Evolutionary conservation across 352 stramenopile genomes (phyloP).

Genomic region (Salisapilia sapeloensis): DNA sequence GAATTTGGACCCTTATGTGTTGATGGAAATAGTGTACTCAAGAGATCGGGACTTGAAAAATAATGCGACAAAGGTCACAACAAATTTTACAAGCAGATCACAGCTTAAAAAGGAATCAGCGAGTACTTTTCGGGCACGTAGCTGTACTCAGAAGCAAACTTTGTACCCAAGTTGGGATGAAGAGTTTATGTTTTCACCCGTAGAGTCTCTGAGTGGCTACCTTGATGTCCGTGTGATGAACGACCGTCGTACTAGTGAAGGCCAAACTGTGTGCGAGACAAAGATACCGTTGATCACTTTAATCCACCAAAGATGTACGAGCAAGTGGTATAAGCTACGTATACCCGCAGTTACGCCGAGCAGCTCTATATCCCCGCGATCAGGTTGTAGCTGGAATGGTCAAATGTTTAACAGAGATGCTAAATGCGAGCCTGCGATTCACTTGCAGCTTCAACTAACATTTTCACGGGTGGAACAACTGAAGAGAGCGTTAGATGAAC

Average conservation of each 20-base stretch:
- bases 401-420: not conserved
- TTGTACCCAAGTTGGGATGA: conserved; percentile 71
- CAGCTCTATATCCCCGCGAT: not conserved
- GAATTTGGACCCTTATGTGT: conserved; percentile 54
- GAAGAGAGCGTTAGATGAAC: conserved; percentile 39
- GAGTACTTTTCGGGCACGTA: conserved; percentile 28
- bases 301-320: conserved; percentile 37
- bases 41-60: too few species aligned
- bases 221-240: conserved; percentile 51
- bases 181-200: conserved; percentile 40
- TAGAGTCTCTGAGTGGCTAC: conserved; percentile 46
- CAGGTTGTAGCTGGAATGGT: not conserved
- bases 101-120: too few species aligned
- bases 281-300: conserved; percentile 39
- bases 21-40: conserved; percentile 43
- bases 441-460: conserved; percentile 38
- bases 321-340: conserved; percentile 39
- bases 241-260: conserved; percentile 39
- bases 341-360: conserved; percentile 5
- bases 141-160: conserved; percentile 47
- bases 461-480: conserved; percentile 40
- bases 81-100: too few species aligned
- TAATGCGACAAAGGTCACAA: too few species aligned
- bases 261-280: conserved; percentile 51
- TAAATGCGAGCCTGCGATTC: conserved; percentile 16